Conservation (phyloP, 768 basidiomycete species). For the Tephrocybe sp. region DNA sequence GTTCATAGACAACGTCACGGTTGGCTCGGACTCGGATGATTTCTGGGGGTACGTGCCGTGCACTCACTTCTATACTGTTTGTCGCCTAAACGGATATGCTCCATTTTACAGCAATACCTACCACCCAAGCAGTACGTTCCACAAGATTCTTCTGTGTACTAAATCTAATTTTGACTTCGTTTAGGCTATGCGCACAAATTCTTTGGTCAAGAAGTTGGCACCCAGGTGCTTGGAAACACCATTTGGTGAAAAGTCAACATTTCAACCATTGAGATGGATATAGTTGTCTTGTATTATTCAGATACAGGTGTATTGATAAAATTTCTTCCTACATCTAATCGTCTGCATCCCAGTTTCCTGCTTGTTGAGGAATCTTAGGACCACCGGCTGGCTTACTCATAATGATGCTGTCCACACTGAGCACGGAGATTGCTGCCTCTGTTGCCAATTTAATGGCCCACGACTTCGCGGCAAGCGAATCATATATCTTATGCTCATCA, state of each 20-base stretch:
- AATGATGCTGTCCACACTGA: slow-evolving; percentile 97
- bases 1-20: slow-evolving; percentile 50
- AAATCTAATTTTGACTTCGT: background rate
- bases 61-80: background rate
- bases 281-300: background rate
- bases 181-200: slow-evolving; percentile 39
- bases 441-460: slow-evolving; percentile 92
- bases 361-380: slow-evolving; percentile 83
- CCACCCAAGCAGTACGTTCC: slow-evolving; percentile 47
- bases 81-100: background rate
- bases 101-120: slow-evolving; percentile 44
- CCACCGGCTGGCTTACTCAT: slow-evolving; percentile 94
- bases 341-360: slow-evolving; percentile 86
- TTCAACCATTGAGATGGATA: background rate
- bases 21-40: slow-evolving; percentile 36
- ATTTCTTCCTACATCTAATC: slow-evolving; percentile 27
- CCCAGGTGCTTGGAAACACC: slow-evolving; percentile 21
- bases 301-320: background rate
- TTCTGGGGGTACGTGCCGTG: slow-evolving; percentile 52
- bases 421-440: slow-evolving; percentile 85
- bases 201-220: slow-evolving; percentile 28
- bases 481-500: slow-evolving; percentile 66
- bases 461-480: slow-evolving; percentile 85
- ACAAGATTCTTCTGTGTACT: background rate
- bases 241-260: slow-evolving; percentile 18